A percentile compares a stretch with the other conserved stretches of the same genome.
phyloP scores from a whole-genome alignment of 225 moss, liverwort and hornwort genomes.

The Pseudisothecium myosuroides region DNA sequence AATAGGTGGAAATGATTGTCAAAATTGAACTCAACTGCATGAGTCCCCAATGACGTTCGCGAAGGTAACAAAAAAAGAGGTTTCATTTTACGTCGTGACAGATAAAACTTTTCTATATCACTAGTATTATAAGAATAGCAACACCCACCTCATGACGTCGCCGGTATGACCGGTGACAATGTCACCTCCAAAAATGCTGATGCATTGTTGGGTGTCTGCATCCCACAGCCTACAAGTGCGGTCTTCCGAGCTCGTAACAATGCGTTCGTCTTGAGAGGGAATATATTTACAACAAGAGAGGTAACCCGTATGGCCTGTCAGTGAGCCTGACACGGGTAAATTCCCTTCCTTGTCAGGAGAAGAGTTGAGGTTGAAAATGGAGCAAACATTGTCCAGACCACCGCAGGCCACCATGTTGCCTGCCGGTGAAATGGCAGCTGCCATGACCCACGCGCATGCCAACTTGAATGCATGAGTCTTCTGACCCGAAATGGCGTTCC shows the following conservation, averaged over 20 bases:
- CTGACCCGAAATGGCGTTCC: constrained; percentile 96
- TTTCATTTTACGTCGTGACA: background rate
- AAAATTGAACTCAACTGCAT: background rate
- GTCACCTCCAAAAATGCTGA: constrained; percentile 75
- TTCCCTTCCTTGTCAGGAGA: constrained; percentile 65
- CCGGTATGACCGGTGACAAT: constrained; percentile 65
- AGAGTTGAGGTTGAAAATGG: constrained; percentile 74
- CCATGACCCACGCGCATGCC: constrained; percentile 97
- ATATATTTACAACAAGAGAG: constrained; percentile 93
- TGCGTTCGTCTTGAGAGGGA: constrained; percentile 58
- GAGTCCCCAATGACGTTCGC: background rate
- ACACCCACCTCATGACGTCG: constrained; percentile 86
- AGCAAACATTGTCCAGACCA: constrained; percentile 91
- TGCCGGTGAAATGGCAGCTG: constrained; percentile 82
- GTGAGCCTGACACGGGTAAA: constrained; percentile 42
- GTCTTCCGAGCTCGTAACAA: constrained; percentile 90
- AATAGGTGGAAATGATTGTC: background rate
- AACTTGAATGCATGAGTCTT: constrained; percentile 92
- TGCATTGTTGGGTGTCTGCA: constrained; percentile 41
- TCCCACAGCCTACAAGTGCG: constrained; percentile 97
- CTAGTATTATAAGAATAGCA: background rate
- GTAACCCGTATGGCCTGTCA: constrained; percentile 75
- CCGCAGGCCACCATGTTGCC: constrained; percentile 81
- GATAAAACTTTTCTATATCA: background rate
- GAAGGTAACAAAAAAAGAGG: background rate